Evolutionary conservation across 2,329 filamentous ascomycete genomes (phyloP), one percentile per base, ranked within the genome.

Genomic region (Penicillium polonicum): DNA sequence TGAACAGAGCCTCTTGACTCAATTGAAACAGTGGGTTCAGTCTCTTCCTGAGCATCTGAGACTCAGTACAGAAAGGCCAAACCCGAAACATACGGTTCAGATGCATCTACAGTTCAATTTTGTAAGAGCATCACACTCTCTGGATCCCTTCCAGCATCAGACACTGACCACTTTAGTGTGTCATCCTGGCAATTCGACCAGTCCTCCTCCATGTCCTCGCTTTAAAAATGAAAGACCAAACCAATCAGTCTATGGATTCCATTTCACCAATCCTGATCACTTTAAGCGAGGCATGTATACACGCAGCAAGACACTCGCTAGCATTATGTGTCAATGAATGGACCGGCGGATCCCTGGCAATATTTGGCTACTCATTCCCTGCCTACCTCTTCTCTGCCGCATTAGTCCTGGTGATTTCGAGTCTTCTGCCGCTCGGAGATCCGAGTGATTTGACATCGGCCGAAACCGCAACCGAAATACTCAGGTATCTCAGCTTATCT

Each of bases 41-140:
- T 63, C 60, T 21, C 61, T 75, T 7, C 70, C 72, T n/a, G 57
- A 62, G 5, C 59, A 66, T 53, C 52, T 73, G 23, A 60, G 57
- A 41, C 51, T 70, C 50, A 44, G 59, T 50, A 12, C 60, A 8
- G 55, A 68, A 38, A 44, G 31, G 8, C 25, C 57, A 38, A 63
- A 60, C 17, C 48, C 63, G 15, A 68, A 66, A 48, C 62, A 68
- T 33, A 62, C 65, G n/a, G 53, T 63, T 41, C 68, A 59, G 35
- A 51, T 73, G 33, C 71, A 74, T 60, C 50, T 74, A 15, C 65
- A 69, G 43, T 73, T 74, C 55, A 73, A 66, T 31, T 67, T 73
- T 60, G 68, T 70, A 45, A 19, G 57, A 59, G 23, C 23, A 44
- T 8, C 4, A 29, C n/a, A 25, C 49, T n/a, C 15, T n/a, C 45